Evolutionary conservation across 1,284 basidiomycete species (phyloP).

Genomic region (Cryptococcus deneoformans): DNA sequence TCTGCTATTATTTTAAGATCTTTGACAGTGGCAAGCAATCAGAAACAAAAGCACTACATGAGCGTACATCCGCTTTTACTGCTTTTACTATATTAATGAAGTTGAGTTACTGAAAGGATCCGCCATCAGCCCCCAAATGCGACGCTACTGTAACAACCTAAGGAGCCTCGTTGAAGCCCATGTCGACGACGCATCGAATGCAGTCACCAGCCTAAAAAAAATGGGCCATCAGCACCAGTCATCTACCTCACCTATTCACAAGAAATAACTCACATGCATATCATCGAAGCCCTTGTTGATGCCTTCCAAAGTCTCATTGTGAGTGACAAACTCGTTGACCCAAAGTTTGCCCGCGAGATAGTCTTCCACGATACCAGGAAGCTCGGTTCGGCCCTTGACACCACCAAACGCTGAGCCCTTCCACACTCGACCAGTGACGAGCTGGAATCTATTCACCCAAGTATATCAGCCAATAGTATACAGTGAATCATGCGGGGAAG

Average conservation of each 20-base stretch:
- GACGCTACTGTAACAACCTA: neutral
- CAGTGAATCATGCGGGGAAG: too few relatives aligned
- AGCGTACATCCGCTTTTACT: too few relatives aligned
- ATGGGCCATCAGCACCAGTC: neutral
- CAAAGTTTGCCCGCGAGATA: conserved; percentile 47
- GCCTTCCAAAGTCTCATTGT: conserved; percentile 67
- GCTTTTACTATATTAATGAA: too few relatives aligned
- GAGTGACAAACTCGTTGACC: conserved; percentile 89
- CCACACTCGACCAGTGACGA: conserved; percentile 85
- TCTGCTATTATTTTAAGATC: too few relatives aligned
- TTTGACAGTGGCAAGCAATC: too few relatives aligned
- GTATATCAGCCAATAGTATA: conserved; percentile 10
- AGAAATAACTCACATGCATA: conserved; percentile 74
- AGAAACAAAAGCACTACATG: too few relatives aligned
- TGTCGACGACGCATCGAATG: conserved; percentile 76
- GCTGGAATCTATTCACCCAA: conserved; percentile 59
- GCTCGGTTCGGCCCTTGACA: conserved; percentile 94
- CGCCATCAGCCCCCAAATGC: too few relatives aligned
- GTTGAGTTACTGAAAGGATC: too few relatives aligned
- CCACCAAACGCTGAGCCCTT: conserved; percentile 96
- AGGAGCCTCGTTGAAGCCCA: conserved; percentile 36
- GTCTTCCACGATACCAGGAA: conserved; percentile 78
- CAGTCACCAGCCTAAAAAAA: conserved; percentile 69
- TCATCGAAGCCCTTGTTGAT: conserved; percentile 90
- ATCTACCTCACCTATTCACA: too few relatives aligned